Evolutionary conservation across 441 rosid genomes (phyloP).

Genomic region (Erodium moschatum): DNA sequence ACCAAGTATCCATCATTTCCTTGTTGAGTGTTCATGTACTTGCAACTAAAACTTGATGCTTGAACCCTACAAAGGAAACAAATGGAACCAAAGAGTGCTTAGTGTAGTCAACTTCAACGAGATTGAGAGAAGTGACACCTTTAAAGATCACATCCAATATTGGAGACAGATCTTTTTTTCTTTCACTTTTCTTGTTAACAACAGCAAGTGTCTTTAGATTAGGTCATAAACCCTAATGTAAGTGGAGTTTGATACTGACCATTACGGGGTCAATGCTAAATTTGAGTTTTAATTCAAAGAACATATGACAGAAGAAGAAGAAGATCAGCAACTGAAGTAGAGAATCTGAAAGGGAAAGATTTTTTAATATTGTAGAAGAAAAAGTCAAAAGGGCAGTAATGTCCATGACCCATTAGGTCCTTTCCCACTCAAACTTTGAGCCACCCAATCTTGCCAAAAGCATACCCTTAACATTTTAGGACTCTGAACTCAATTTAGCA

Average conservation of each 20-base stretch:
- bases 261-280: not conserved
- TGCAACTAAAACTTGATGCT: not conserved
- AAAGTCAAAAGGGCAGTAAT: conserved; percentile 3
- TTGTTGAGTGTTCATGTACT: conserved; percentile 1
- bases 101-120: conserved; percentile 25
- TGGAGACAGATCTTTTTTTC: not conserved
- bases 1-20: not conserved
- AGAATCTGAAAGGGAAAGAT: not conserved
- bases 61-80: conserved; percentile 8
- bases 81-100: conserved; percentile 18
- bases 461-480: not conserved
- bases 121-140: conserved; percentile 26
- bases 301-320: too few species aligned
- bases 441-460: not conserved
- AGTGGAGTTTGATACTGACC: not conserved
- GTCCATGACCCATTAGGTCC: conserved; percentile 3
- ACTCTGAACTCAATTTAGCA: not conserved
- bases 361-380: not conserved
- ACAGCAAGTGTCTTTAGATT: not conserved
- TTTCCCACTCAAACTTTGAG: conserved; percentile 1
- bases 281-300: too few species aligned
- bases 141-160: conserved; percentile 20
- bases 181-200: not conserved
- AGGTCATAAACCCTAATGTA: not conserved
- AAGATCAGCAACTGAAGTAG: not conserved